Evolutionary conservation across 768 basidiomycete species (phyloP).

Genomic region (Rhodosporidiobolus sp.): DNA sequence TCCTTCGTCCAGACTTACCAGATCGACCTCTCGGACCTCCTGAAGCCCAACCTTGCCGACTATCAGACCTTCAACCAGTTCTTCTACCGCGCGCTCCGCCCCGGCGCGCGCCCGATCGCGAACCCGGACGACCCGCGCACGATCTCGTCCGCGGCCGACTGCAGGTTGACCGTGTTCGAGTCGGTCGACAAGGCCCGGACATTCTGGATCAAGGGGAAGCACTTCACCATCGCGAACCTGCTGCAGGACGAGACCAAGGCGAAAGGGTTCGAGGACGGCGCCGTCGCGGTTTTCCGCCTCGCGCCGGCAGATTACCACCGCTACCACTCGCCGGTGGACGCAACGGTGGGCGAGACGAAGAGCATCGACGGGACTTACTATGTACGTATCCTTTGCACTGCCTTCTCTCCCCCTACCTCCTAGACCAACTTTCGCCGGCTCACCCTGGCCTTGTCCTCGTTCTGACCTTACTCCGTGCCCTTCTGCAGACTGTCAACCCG

Average conservation of each 20-base stretch:
- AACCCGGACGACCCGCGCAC: slow-evolving; percentile 55
- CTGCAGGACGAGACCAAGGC: slow-evolving; percentile 56
- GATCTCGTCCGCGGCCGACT: slow-evolving; percentile 69
- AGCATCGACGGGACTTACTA: slow-evolving; percentile 79
- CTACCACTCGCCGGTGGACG: slow-evolving; percentile 71
- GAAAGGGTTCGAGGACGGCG: slow-evolving; percentile 37
- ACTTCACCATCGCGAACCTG: slow-evolving; percentile 64
- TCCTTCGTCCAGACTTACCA: slow-evolving; percentile 48
- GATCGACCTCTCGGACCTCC: slow-evolving; percentile 61
- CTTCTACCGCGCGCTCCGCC: slow-evolving; percentile 61
- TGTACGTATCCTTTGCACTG: background rate
- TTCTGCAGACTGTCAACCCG: slow-evolving; percentile 61
- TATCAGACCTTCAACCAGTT: slow-evolving; percentile 74
- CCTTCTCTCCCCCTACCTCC: background rate
- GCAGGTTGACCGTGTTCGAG: slow-evolving; percentile 65
- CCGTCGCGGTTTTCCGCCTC: slow-evolving; percentile 66
- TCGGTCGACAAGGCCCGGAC: slow-evolving; percentile 59
- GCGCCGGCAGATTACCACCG: slow-evolving; percentile 90
- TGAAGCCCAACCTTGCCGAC: slow-evolving; percentile 60
- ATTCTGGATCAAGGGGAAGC: slow-evolving; percentile 58
- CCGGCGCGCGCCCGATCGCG: slow-evolving; percentile 62
- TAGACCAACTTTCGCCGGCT: too few relatives aligned
- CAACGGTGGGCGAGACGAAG: slow-evolving; percentile 72
- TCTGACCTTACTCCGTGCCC: too few relatives aligned
- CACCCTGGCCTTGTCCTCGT: too few relatives aligned